Base-by-base conservation (phyloP, 2,329 filamentous ascomycete species). In the Sclerotinia glacialis region DNA sequence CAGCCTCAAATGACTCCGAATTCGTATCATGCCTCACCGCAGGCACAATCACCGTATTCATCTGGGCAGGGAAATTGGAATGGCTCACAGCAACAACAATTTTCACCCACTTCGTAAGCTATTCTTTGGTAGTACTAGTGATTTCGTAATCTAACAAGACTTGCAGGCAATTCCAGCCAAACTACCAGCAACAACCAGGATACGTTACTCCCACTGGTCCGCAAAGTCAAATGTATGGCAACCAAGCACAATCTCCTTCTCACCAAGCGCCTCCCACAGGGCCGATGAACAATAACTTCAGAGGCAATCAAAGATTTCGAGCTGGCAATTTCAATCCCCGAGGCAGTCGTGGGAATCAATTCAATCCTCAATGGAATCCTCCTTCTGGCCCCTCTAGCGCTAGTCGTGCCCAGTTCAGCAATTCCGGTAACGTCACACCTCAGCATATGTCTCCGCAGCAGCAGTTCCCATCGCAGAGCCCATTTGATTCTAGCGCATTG, bases 301-400 rank as follows among this genome's bases (percentile, higher is more conserved):
- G 75, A 49, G 74, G 74, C 76, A 75, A 87, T 71, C 85, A 85
- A 70, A 83, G 83, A 49, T 89, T 87, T 73, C 84, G 89, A 63
- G 87, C 87, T 46, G 85, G 83, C 67, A 82, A 85, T 65, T 86
- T 84, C 73, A 79, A 78, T 28, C 72, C 80, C 56, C 80, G 85
- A 50, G 72, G 75, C 26, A 70, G 72, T 34, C 71, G 75, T 54
- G 74, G 75, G 47, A 80, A 81, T 69, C 80, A 88, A 78, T 85
- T 89, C 80, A 86, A 90, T 78, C 76, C 87, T 2, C 90, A 92
- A 55, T 93, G 91, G 89, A 89, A 85, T 65, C 83, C 86, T 53
- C 81, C 81, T 44, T 64, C 52, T 28, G 70, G 67, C 49, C 81
- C 81, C 59, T 80, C 83, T 23, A 81, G 82, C 65, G 81, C 82